A percentile compares a stretch with the other conserved stretches of the same genome.
These are phyloP conservation scores for Yamadazyma friedrichii DNA, from an alignment of 1,139 yeast species.

Conservation along the genomic window DNA sequence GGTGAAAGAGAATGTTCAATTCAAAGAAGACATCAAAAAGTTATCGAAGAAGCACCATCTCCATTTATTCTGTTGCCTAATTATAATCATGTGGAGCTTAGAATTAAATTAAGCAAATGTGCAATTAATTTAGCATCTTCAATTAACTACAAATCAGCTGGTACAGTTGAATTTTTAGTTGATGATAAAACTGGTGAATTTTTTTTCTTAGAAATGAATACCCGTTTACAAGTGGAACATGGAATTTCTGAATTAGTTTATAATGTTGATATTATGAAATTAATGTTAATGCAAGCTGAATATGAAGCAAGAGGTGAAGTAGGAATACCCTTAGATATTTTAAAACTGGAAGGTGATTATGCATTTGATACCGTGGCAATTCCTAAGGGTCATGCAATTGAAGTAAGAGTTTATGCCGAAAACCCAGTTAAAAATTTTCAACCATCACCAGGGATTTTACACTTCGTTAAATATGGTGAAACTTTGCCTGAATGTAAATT, in stretches of 20 bases:
- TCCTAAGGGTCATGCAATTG: slow-evolving; percentile 38
- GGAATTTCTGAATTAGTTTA: slow-evolving; percentile 37
- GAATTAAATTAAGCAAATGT: slow-evolving; percentile 22
- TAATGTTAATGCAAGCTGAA: slow-evolving; percentile 34
- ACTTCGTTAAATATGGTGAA: slow-evolving; percentile 21
- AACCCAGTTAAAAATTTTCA: slow-evolving; percentile 33
- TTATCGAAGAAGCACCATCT: slow-evolving; percentile 52
- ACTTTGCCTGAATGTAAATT: slow-evolving; percentile 16
- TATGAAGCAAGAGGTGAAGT: slow-evolving; percentile 21
- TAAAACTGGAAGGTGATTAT: slow-evolving; percentile 15
- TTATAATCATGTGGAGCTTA: slow-evolving; percentile 11
- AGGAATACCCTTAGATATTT: slow-evolving; percentile 22
- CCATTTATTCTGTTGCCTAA: slow-evolving; percentile 23
- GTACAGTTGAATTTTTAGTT: slow-evolving; percentile 36
- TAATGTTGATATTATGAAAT: slow-evolving; percentile 28
- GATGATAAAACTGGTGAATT: slow-evolving; percentile 29
- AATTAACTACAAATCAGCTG: slow-evolving; percentile 33
- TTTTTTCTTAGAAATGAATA: slow-evolving; percentile 35
- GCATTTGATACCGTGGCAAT: slow-evolving; percentile 18
- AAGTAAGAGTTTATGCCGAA: slow-evolving; percentile 36
- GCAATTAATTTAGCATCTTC: slow-evolving; percentile 26
- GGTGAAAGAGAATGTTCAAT: slow-evolving; percentile 98
- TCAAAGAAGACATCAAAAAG: slow-evolving; percentile 94
- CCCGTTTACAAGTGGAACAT: slow-evolving; percentile 38
- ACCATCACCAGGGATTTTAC: slow-evolving; percentile 36